phyloP scores from a whole-genome alignment of 2,329 filamentous ascomycete genomes.

The Trichoderma atroviride region DNA sequence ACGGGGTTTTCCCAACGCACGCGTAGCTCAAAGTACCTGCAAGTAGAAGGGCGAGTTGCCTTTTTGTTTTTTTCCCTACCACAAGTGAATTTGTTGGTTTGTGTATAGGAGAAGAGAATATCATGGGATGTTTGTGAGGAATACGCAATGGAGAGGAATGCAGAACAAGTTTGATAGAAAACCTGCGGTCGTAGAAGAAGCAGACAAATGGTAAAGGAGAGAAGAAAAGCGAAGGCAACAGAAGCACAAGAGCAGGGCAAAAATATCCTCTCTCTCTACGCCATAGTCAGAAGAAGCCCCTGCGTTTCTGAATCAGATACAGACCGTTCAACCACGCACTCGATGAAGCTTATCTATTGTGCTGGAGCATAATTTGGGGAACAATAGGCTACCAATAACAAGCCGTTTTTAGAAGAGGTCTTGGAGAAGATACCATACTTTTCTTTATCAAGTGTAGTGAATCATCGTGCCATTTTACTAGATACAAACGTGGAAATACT shows the following conservation, averaged over 20 bases:
- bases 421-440: background rate
- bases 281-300: background rate
- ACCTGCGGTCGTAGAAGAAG: background rate
- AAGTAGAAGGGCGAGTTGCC: background rate
- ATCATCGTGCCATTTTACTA: conserved; percentile 1
- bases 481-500: background rate
- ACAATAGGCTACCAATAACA: background rate
- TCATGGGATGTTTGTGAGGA: background rate
- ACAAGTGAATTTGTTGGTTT: background rate
- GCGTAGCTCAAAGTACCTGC: background rate
- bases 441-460: conserved; percentile 1
- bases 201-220: background rate
- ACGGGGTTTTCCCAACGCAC: background rate
- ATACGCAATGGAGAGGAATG: background rate
- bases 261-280: background rate
- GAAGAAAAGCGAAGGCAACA: background rate
- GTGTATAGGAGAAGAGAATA: background rate
- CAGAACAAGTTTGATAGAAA: background rate
- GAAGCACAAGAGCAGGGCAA: background rate
- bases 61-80: background rate
- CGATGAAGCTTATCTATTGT: conserved; percentile 13
- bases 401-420: background rate
- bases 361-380: background rate
- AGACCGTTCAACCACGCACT: background rate
- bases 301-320: conserved; percentile 19